Evolutionary conservation across 208 protist species (phyloP), one percentile per base, ranked within the genome.

Genomic region (Trypanosoma platydactyli): DNA sequence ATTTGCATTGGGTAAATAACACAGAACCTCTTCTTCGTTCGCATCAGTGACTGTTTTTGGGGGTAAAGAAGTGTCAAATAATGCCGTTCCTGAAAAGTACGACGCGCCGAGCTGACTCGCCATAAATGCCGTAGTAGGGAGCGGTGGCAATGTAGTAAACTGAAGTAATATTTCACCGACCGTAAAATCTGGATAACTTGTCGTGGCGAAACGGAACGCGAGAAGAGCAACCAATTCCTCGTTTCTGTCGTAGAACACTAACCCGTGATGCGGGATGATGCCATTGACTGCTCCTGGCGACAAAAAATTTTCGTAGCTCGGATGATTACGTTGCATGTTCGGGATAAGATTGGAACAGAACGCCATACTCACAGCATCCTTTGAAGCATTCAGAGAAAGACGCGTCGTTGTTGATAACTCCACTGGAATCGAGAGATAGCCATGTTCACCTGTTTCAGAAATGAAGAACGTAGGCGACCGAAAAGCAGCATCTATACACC

Each of bases 391-490:
- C 27, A 84, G 51, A 13, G 73, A 77, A 33, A 38, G 35, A 27
- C 67, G 65, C 27, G 70, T 56, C 13, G 42, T 57, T 1, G 58
- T 7, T 0, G 64, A 67, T 7, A 88, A 35, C 13, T 48, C 55
- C 12, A 86, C 63, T 1, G 88, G 84, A 13, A 68, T 18, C 16
- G 83, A 84, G 55, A 88, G 67, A 42, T 60, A 48, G 42, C 88
- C 88, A 52, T 91, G 77, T 66, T 94, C 88, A 13, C 77, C 77
- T 1, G 81, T 91, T 27, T 66, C 48, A 38, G 68, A 65, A 30
- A 91, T 75, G 62, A 76, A 89, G 59, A 94, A 94, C 29, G 84
- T 94, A 13, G 89, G 73, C 2, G 80, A 77, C 40, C 77, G 55
- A 46, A 84, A 91, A 6, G 64, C 48, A 6, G 82, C 84, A 22